Evolutionary conservation across 805 yeast genomes (phyloP).

Genomic region (Kregervanrija pseudodelftensis): DNA sequence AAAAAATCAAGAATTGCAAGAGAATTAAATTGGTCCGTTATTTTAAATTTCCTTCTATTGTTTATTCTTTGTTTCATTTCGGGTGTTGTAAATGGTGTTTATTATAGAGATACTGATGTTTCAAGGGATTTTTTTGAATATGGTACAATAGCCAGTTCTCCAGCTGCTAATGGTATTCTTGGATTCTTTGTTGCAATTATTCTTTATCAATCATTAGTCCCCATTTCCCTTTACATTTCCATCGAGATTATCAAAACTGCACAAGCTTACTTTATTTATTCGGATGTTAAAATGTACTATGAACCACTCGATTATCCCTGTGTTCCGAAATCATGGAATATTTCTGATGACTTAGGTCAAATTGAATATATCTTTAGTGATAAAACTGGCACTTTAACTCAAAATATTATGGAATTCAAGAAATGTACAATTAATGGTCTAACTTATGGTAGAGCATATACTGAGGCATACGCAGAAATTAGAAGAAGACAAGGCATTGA

Average conservation of each 20-base stretch:
- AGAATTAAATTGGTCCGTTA: slow-evolving; percentile 64
- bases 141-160: slow-evolving; percentile 59
- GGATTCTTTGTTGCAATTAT: slow-evolving; percentile 71
- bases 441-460: slow-evolving; percentile 71
- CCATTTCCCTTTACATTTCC: slow-evolving; percentile 75
- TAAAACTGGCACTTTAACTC: slow-evolving; percentile 80
- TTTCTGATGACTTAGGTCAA: slow-evolving; percentile 81
- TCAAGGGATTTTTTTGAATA: slow-evolving; percentile 64
- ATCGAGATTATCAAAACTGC: slow-evolving; percentile 78
- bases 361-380: slow-evolving; percentile 80
- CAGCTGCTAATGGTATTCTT: slow-evolving; percentile 63
- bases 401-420: slow-evolving; percentile 80
- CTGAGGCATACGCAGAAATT: slow-evolving; percentile 76
- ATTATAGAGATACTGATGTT: slow-evolving; percentile 37
- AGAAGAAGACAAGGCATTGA: slow-evolving; percentile 73
- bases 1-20: slow-evolving; percentile 67
- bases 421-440: slow-evolving; percentile 71
- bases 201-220: slow-evolving; percentile 72
- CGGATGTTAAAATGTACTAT: slow-evolving; percentile 68
- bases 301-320: slow-evolving; percentile 69
- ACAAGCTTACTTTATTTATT: slow-evolving; percentile 73
- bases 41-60: slow-evolving; percentile 56
- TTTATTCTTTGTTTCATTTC: slow-evolving; percentile 64
- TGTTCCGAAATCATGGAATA: slow-evolving; percentile 79
- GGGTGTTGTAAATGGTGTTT: slow-evolving; percentile 65